These are phyloP conservation scores for Canna indica DNA, from an alignment of 176 grass and related monocot genomes.

Conservation along the genomic window DNA sequence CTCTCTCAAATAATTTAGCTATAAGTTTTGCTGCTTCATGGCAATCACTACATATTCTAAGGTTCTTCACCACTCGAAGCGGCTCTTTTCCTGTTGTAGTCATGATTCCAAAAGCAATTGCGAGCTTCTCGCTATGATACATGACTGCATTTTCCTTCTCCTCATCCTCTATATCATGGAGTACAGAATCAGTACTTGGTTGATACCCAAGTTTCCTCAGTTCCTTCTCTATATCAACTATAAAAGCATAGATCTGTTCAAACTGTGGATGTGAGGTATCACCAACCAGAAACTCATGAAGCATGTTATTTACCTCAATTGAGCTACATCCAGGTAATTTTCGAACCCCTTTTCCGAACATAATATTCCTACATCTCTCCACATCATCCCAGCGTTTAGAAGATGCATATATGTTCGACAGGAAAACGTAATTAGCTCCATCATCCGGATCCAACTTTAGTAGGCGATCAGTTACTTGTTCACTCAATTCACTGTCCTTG, in stretches of 20 bases:
- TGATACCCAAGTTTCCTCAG: conserved; percentile 11
- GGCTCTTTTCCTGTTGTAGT: conserved; percentile 9
- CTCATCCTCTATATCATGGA: conserved; percentile 15
- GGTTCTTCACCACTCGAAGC: conserved; percentile 13
- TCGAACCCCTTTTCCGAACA: neutral
- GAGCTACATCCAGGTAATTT: conserved; percentile 6
- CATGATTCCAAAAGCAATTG: conserved; percentile 16
- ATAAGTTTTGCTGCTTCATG: conserved; percentile 17
- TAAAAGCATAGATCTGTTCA: conserved; percentile 6
- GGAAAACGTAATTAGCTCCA: conserved; percentile 11
- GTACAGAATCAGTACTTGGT: conserved; percentile 9
- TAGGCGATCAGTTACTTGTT: conserved; percentile 4
- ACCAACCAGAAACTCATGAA: conserved; percentile 19
- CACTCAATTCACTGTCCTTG: neutral
- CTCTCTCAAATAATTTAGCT: neutral
- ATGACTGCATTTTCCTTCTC: conserved; percentile 13
- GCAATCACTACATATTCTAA: conserved; percentile 14
- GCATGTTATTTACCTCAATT: conserved; percentile 4
- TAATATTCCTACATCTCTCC: conserved; percentile 6
- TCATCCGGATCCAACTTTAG: conserved; percentile 14
- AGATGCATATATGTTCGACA: conserved; percentile 13
- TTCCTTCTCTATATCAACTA: conserved; percentile 11
- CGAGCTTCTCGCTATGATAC: conserved; percentile 21
- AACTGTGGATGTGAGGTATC: conserved; percentile 10
- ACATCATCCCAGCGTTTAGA: conserved; percentile 11